Base-by-base conservation (phyloP, 2,329 filamentous ascomycete genomes). In the Ciborinia camelliae region DNA sequence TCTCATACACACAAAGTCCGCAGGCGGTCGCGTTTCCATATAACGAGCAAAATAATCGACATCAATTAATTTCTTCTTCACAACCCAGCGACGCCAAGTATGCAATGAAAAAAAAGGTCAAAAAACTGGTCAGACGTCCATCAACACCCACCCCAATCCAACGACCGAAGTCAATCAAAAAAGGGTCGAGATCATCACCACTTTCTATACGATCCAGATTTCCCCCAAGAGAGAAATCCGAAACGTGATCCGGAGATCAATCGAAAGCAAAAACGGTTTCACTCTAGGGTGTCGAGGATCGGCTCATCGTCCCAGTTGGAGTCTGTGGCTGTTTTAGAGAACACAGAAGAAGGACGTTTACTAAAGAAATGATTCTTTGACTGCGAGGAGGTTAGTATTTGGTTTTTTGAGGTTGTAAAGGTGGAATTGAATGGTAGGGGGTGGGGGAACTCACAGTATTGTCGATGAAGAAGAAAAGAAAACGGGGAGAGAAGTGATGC, bases 161-260 rank as follows among this genome's bases (percentile, higher is more conserved):
- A 85, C 84, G 89, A 88, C 90, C 90, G 81, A 92, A 88, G 86
- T 86, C 87, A 85, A 84, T 80, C 77, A 81, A 75, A 76, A 82
- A 82, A 80, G 89, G 90, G 90, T 88, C 83, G 90, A 95, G 91
- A 95, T 96, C 92, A 95, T 95, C 90, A 92, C 87, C 89, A 88
- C 89, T 87, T 85, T 89, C 89, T 93, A 86, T 90, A 90, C 87
- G 88, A 84, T 78, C 26, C 41, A 28, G 7, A 10, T n/a, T 15
- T 9, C n/a, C n/a, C n/a, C n/a, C n/a, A n/a, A n/a, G n/a, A n/a
- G n/a, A n/a, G n/a, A n/a, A n/a, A n/a, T n/a, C n/a, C n/a, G n/a
- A n/a, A n/a, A n/a, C n/a, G n/a, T n/a, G n/a, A n/a, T n/a, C n/a
- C n/a, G n/a, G n/a, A n/a, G n/a, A n/a, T n/a, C n/a, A n/a, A n/a